Percentiles rank a stretch among this genome's conserved stretches.
These are phyloP conservation scores for Coriaria nepalensis DNA, from an alignment of 306 rosid species.

Conservation along the genomic window DNA sequence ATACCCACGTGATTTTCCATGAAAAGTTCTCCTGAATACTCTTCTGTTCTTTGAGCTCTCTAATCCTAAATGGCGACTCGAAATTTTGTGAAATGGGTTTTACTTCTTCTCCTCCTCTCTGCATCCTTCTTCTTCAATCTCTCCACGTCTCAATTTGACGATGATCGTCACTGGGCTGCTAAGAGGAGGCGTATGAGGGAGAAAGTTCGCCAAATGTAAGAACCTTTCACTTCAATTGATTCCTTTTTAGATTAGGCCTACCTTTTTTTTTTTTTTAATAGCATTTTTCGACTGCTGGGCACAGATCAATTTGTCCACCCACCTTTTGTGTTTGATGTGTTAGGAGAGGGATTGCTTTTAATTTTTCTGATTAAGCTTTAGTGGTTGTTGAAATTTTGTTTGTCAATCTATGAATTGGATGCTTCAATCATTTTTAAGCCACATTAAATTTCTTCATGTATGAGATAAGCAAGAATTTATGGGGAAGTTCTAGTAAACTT, in stretches of 20 bases:
- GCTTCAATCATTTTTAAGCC: too few species aligned
- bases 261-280: slow-evolving; percentile 1
- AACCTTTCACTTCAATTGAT: neutral
- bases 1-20: too few species aligned
- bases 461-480: too few species aligned
- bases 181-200: slow-evolving; percentile 75
- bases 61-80: slow-evolving; percentile 22
- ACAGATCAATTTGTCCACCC: neutral
- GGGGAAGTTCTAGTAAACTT: too few species aligned
- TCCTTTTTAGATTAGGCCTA: neutral
- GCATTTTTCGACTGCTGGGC: neutral
- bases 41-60: too few species aligned
- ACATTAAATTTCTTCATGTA: too few species aligned
- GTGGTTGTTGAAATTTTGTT: too few species aligned
- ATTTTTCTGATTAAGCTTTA: too few species aligned
- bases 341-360: too few species aligned
- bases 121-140: slow-evolving; percentile 14
- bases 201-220: slow-evolving; percentile 76
- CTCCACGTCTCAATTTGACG: slow-evolving; percentile 14
- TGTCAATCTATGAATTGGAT: too few species aligned
- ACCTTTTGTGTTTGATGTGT: too few species aligned
- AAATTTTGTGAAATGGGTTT: slow-evolving; percentile 28
- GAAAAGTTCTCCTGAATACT: too few species aligned
- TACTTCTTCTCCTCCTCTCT: slow-evolving; percentile 34
- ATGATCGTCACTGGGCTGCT: slow-evolving; percentile 31